These are phyloP conservation scores for Hippophae rhamnoides DNA, from an alignment of 306 rosid species.

Conservation along the genomic window DNA sequence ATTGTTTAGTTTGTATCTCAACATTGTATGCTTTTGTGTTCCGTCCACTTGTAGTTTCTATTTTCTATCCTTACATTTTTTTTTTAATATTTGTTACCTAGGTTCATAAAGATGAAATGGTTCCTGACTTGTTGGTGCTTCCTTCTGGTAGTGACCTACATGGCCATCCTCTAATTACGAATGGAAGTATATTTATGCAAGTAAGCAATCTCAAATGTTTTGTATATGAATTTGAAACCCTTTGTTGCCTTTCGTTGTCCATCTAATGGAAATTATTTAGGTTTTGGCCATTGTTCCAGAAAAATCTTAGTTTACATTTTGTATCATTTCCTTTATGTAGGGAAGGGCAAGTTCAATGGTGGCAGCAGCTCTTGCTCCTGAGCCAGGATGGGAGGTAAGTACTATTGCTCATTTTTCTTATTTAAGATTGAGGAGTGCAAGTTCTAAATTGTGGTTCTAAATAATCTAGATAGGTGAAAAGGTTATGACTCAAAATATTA, in stretches of 20 bases:
- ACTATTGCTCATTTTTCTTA: constrained; percentile 16
- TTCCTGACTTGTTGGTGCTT: constrained; percentile 73
- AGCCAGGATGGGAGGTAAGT: constrained; percentile 90
- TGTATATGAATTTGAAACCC: background rate
- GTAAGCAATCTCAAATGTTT: constrained; percentile 29
- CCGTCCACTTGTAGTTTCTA: background rate
- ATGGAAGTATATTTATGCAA: constrained; percentile 84
- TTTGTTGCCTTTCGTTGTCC: background rate
- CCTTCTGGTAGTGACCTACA: constrained; percentile 84
- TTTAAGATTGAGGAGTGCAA: too few relatives aligned
- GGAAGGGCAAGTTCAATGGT: constrained; percentile 97
- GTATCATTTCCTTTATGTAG: constrained; percentile 25
- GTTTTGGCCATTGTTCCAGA: constrained; percentile 3
- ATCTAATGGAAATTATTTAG: background rate
- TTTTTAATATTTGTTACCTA: constrained; percentile 15
- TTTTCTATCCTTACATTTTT: background rate
- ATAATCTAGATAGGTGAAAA: too few relatives aligned
- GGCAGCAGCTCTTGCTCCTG: constrained; percentile 78
- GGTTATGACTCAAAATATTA: too few relatives aligned
- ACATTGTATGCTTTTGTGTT: background rate
- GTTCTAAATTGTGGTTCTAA: too few relatives aligned
- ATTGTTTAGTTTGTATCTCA: background rate
- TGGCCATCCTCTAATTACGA: constrained; percentile 60
- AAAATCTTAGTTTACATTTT: constrained; percentile 1
- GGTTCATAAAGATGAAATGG: constrained; percentile 69